These are phyloP conservation scores for Yamadazyma sp. DNA, from an alignment of 1,139 yeast genomes.

Conservation along the genomic window DNA sequence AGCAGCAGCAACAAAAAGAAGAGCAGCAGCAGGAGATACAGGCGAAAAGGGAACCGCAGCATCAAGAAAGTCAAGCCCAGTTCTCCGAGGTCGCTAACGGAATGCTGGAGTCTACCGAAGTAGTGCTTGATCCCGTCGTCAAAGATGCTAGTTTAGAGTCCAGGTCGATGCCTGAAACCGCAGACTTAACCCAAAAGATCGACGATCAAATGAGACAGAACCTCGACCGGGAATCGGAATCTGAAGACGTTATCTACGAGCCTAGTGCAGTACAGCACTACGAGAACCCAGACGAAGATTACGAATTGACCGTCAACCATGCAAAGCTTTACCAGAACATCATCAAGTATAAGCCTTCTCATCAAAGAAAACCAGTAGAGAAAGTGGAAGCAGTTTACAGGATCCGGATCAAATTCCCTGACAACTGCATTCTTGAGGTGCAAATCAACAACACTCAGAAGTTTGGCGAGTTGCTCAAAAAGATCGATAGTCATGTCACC, in stretches of 20 bases:
- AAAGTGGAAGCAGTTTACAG: conserved; percentile 27
- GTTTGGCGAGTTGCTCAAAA: conserved; percentile 42
- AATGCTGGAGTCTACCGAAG: background rate
- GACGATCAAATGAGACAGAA: background rate
- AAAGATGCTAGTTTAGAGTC: background rate
- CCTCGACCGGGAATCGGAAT: background rate
- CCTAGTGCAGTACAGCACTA: conserved; percentile 19
- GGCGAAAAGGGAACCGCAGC: background rate
- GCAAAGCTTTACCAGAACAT: conserved; percentile 53
- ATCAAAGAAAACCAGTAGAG: conserved; percentile 2
- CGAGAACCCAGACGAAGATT: conserved; percentile 48
- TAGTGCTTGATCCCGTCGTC: conserved; percentile 1
- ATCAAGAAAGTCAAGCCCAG: too few relatives aligned
- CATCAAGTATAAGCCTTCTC: conserved; percentile 30
- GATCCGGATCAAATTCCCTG: conserved; percentile 55
- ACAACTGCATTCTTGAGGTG: conserved; percentile 41
- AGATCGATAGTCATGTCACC: conserved; percentile 35
- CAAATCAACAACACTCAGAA: conserved; percentile 21
- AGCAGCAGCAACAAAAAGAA: background rate
- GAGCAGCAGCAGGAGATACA: background rate
- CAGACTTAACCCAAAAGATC: background rate
- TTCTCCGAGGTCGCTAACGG: too few relatives aligned
- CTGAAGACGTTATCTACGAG: conserved; percentile 13
- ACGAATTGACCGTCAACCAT: conserved; percentile 52
- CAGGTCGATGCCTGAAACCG: background rate